Evolutionary conservation across 176 grass and related monocot genomes (phyloP).

Genomic region (Puccinellia tenuiflora): DNA sequence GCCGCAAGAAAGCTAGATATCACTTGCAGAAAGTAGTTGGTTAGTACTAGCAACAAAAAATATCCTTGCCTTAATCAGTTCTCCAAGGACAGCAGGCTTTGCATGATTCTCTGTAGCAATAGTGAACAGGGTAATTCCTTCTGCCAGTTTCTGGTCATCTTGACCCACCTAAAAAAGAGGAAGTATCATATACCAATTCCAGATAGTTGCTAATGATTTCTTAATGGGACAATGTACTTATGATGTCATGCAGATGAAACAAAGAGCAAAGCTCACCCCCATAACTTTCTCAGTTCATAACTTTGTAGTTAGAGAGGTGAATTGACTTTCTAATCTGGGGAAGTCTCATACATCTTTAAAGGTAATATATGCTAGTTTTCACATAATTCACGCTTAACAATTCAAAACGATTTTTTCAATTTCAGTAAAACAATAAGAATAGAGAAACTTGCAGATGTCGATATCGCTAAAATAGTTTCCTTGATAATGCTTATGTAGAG

Average conservation of each 20-base stretch:
- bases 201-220: not conserved
- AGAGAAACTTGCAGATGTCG: no score
- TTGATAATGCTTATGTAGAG: no score
- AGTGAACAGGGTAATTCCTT: constrained; percentile 76
- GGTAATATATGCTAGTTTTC: not conserved
- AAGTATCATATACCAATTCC: not conserved
- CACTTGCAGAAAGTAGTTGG: not conserved
- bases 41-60: not conserved
- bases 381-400: not conserved
- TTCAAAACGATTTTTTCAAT: not conserved
- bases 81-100: constrained; percentile 73
- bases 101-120: constrained; percentile 55
- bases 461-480: no score
- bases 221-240: not conserved
- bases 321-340: not conserved
- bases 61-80: constrained; percentile 60
- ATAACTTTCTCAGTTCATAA: not conserved
- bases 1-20: not conserved
- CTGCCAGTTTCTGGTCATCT: constrained; percentile 91
- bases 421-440: not conserved
- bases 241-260: not conserved
- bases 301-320: not conserved
- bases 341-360: not conserved
- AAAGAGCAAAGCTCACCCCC: not conserved
- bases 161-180: constrained; percentile 72